A percentile compares a stretch with the other conserved stretches of the same genome.
Conservation (phyloP, 2,329 filamentous ascomycete genomes). For the Emergomyces pasteurianus region DNA sequence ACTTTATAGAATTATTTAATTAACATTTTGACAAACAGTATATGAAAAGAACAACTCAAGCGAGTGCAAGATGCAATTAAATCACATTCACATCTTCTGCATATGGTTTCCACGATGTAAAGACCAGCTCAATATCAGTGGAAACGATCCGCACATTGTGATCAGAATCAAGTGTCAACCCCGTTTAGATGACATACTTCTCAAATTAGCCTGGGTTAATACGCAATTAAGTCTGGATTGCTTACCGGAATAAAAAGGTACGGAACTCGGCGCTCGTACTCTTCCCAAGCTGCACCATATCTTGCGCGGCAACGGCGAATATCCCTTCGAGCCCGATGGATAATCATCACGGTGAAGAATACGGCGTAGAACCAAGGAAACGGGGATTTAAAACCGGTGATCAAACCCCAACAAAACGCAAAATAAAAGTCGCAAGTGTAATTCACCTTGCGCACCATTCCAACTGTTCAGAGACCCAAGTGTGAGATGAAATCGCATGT, state of each 20-base stretch:
- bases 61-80: not conserved
- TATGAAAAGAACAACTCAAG: not conserved
- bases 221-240: not conserved
- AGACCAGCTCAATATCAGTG: not conserved
- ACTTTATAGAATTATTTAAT: not conserved
- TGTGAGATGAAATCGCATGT: constrained; percentile 3
- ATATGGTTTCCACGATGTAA: not conserved
- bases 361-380: constrained; percentile 84
- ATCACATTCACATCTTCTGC: not conserved
- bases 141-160: not conserved
- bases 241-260: constrained; percentile 69
- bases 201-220: not conserved
- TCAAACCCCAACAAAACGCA: constrained; percentile 63
- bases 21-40: not conserved
- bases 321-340: constrained; percentile 63
- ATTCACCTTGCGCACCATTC: constrained; percentile 63
- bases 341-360: constrained; percentile 70
- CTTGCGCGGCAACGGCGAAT: constrained; percentile 61
- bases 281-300: constrained; percentile 73
- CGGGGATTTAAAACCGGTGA: constrained; percentile 60
- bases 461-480: constrained; percentile 34
- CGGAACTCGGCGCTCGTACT: constrained; percentile 68
- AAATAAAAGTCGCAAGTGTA: constrained; percentile 72
- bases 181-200: constrained; percentile 1
- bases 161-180: not conserved